Evolutionary conservation across 352 stramenopile genomes (phyloP).

Genomic region (Phytophthora nicotianae): DNA sequence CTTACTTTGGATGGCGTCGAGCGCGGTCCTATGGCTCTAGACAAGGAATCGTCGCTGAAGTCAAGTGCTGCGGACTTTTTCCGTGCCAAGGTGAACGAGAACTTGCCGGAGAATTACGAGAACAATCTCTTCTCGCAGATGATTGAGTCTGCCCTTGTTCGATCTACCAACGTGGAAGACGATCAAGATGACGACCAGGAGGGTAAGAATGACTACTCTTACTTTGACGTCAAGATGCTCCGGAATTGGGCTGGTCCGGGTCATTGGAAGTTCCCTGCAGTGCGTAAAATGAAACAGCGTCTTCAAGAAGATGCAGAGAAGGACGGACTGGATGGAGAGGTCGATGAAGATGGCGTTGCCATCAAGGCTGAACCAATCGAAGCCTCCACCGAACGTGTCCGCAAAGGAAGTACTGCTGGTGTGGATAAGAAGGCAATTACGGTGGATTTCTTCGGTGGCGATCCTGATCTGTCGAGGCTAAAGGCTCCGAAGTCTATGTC

Average conservation of each 20-base stretch:
- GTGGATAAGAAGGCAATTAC: slow-evolving; percentile 50
- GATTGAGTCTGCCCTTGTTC: slow-evolving; percentile 78
- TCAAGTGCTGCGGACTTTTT: slow-evolving; percentile 70
- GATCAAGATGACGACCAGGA: slow-evolving; percentile 51
- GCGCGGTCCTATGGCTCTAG: slow-evolving; percentile 11
- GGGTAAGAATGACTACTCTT: slow-evolving; percentile 74
- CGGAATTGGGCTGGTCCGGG: slow-evolving; percentile 80
- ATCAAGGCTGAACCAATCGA: slow-evolving; percentile 35
- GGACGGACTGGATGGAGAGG: slow-evolving; percentile 38
- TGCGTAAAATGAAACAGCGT: slow-evolving; percentile 46
- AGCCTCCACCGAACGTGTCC: slow-evolving; percentile 15
- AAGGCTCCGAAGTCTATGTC: slow-evolving; percentile 45
- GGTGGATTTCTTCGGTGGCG: slow-evolving; percentile 66
- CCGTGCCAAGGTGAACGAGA: slow-evolving; percentile 46
- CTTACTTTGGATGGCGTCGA: slow-evolving; percentile 21
- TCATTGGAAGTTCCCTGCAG: slow-evolving; percentile 75
- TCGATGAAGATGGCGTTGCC: slow-evolving; percentile 31
- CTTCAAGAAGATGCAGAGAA: slow-evolving; percentile 31
- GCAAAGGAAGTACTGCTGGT: slow-evolving; percentile 30
- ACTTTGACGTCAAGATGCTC: slow-evolving; percentile 84
- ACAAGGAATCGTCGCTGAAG: slow-evolving; percentile 37
- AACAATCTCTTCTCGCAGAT: slow-evolving; percentile 63
- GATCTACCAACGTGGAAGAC: slow-evolving; percentile 49
- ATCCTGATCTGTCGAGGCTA: slow-evolving; percentile 49
- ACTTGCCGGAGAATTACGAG: slow-evolving; percentile 56